These are phyloP conservation scores for Aspergillus pseudonomiae DNA, from an alignment of 2,329 filamentous ascomycete genomes.

Conservation along the genomic window DNA sequence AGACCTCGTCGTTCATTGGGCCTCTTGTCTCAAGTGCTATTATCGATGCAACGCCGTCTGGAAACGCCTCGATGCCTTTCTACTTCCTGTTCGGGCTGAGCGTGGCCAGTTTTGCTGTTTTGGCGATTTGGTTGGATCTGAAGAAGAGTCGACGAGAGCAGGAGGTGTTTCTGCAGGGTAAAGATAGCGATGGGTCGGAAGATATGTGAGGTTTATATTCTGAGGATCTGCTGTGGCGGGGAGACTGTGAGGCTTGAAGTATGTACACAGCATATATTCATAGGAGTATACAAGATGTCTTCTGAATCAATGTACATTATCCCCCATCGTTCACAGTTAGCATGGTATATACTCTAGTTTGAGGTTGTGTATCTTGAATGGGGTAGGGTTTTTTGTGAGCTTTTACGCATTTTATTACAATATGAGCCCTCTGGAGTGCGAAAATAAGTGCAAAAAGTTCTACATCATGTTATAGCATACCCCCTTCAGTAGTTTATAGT, in stretches of 20 bases:
- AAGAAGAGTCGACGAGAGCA: constrained; percentile 64
- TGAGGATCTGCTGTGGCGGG: background rate
- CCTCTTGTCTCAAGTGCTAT: constrained; percentile 71
- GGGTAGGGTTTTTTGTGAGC: too few species aligned
- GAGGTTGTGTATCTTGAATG: too few species aligned
- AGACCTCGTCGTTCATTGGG: constrained; percentile 69
- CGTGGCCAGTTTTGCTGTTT: constrained; percentile 55
- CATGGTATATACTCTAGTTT: too few species aligned
- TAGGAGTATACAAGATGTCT: background rate
- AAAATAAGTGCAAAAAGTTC: too few species aligned
- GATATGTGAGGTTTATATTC: background rate
- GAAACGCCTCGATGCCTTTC: constrained; percentile 64
- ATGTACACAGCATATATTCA: background rate
- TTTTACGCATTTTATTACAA: too few species aligned
- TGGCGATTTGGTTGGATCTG: constrained; percentile 62
- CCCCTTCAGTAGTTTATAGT: too few species aligned
- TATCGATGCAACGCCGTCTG: constrained; percentile 61
- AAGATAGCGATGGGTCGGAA: constrained; percentile 13
- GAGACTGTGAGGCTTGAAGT: background rate
- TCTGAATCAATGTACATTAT: background rate
- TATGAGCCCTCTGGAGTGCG: too few species aligned
- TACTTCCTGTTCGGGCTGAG: constrained; percentile 67
- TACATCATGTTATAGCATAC: too few species aligned
- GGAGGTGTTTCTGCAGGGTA: constrained; percentile 54
- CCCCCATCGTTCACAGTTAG: background rate